Conservation (phyloP, 129 eudicot genomes). For the Flaveria linearis region DNA sequence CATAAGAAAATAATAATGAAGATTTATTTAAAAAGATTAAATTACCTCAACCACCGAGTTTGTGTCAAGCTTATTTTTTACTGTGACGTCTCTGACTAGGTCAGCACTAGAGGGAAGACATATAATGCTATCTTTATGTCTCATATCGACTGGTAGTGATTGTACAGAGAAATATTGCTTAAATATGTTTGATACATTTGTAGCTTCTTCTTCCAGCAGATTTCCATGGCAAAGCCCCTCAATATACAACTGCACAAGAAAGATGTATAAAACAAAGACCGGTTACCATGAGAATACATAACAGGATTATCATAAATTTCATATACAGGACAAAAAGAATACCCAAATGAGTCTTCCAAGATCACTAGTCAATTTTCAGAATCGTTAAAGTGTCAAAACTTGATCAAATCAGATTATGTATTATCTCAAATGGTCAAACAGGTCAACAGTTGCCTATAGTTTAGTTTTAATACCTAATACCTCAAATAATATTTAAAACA, state of each 20-base stretch:
- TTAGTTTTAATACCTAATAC: background rate
- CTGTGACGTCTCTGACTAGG: conserved; percentile 72
- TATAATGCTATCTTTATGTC: conserved; percentile 77
- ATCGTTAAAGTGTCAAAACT: background rate
- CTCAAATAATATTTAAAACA: background rate
- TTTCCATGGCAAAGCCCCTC: conserved; percentile 99
- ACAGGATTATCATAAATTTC: conserved; percentile 6
- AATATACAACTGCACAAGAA: conserved; percentile 65
- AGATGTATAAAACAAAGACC: conserved; percentile 12
- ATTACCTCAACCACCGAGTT: conserved; percentile 96
- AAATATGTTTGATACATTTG: conserved; percentile 57
- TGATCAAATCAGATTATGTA: background rate
- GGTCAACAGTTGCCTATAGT: background rate
- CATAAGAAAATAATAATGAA: background rate
- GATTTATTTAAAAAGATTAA: background rate
- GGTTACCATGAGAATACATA: conserved; percentile 6
- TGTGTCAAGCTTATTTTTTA: conserved; percentile 81
- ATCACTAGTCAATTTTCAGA: conserved; percentile 15
- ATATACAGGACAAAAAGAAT: conserved; percentile 3
- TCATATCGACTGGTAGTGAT: conserved; percentile 63
- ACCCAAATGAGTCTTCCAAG: conserved; percentile 1
- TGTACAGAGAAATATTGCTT: conserved; percentile 58
- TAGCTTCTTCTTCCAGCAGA: conserved; percentile 81
- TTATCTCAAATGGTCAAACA: background rate
- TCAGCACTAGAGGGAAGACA: conserved; percentile 72